Percentiles rank a stretch among this genome's conserved stretches.
Conservation (phyloP, 1,284 basidiomycete genomes). For the Puccinia hordei region DNA sequence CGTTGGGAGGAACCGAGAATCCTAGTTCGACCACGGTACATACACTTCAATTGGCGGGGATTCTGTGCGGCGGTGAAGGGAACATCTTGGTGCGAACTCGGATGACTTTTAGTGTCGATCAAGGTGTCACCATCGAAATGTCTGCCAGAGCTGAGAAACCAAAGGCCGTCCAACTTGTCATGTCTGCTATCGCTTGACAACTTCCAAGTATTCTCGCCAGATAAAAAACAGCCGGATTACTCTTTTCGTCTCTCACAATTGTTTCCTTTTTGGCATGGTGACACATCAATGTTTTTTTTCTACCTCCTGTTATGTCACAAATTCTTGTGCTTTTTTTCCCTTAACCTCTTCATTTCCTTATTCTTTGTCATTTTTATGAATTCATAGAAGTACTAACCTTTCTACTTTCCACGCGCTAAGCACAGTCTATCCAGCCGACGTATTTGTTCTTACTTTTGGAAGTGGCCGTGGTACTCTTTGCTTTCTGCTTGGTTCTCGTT, state of each 20-base stretch:
- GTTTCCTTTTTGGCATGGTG: not conserved
- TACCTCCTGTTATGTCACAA: too few species aligned
- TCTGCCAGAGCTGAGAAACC: slow-evolving; percentile 88
- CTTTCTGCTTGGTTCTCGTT: too few species aligned
- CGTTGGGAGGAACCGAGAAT: slow-evolving; percentile 81
- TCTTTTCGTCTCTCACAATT: not conserved
- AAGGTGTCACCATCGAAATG: slow-evolving; percentile 94
- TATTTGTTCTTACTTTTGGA: too few species aligned
- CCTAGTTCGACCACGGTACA: slow-evolving; percentile 84
- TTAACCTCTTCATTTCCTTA: too few species aligned
- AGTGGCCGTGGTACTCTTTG: too few species aligned
- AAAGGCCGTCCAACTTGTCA: slow-evolving; percentile 78
- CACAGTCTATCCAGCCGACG: too few species aligned
- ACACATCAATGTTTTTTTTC: too few species aligned
- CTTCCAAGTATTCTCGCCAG: not conserved
- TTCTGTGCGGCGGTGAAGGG: slow-evolving; percentile 72
- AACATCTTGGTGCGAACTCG: slow-evolving; percentile 89
- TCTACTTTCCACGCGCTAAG: too few species aligned
- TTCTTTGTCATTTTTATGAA: too few species aligned
- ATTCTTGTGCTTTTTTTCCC: too few species aligned
- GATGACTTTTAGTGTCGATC: slow-evolving; percentile 87
- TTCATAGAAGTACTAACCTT: too few species aligned
- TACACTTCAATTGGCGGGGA: slow-evolving; percentile 86
- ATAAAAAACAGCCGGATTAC: not conserved
- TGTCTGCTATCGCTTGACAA: slow-evolving; percentile 72